These are phyloP conservation scores for Isabelozyma heimii DNA, from an alignment of 805 yeast species.

Conservation along the genomic window DNA sequence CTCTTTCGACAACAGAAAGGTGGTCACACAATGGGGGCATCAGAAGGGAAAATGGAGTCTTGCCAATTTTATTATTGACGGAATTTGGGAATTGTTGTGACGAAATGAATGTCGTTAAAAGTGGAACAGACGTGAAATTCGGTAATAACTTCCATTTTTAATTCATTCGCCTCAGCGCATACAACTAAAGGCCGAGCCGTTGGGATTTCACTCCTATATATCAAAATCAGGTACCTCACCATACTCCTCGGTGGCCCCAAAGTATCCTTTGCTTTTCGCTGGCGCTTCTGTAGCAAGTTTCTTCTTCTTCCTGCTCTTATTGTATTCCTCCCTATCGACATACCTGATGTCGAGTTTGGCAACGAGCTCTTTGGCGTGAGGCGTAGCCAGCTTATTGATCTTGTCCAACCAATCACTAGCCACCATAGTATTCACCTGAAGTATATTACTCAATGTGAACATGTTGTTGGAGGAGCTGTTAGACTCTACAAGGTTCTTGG, in stretches of 20 bases:
- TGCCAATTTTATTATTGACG: no score
- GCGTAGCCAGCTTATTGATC: conserved; percentile 8
- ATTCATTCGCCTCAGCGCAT: no score
- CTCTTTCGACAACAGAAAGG: no score
- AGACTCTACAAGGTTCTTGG: conserved; percentile 13
- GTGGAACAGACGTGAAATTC: no score
- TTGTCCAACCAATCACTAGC: conserved; percentile 14
- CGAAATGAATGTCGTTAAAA: no score
- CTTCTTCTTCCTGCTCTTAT: conserved; percentile 6
- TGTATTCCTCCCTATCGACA: conserved; percentile 16
- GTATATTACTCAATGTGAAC: conserved; percentile 28
- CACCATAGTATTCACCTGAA: conserved; percentile 13
- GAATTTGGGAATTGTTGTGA: no score
- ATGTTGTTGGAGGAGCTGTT: conserved; percentile 20
- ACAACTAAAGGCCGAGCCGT: background rate
- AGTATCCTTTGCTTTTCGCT: conserved; percentile 12
- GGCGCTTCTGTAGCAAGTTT: background rate
- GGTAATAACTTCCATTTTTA: no score
- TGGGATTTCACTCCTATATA: background rate
- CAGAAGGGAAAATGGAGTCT: no score
- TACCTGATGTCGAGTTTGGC: conserved; percentile 20
- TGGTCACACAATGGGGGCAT: no score
- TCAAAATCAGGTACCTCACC: conserved; percentile 24
- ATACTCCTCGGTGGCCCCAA: conserved; percentile 21
- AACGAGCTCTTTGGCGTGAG: conserved; percentile 17